These are phyloP conservation scores for Fusarium odoratissimum DNA, from an alignment of 2,329 filamentous ascomycete genomes.

Conservation along the genomic window DNA sequence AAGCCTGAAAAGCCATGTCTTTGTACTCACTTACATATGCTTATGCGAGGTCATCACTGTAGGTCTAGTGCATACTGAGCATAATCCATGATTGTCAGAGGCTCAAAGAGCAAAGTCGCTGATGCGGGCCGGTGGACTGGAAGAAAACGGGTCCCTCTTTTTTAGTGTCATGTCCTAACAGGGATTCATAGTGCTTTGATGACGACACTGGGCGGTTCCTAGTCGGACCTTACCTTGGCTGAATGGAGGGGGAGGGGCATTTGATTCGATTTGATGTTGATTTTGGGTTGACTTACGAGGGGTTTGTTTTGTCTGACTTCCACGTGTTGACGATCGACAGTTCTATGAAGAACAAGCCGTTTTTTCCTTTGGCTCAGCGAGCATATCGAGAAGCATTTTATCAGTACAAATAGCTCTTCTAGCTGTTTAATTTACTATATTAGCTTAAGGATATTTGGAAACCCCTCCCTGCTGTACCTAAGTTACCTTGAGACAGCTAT, in stretches of 20 bases:
- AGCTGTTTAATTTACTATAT: not conserved
- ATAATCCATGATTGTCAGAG: constrained; percentile 13
- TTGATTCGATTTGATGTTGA: constrained; percentile 12
- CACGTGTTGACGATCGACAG: constrained; percentile 18
- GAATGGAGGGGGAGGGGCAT: constrained; percentile 41
- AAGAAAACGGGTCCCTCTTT: constrained; percentile 26
- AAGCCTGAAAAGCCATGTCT: not conserved
- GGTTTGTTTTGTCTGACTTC: constrained; percentile 32
- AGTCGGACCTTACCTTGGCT: constrained; percentile 27
- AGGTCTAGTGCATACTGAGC: constrained; percentile 1
- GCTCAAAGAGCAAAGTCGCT: constrained; percentile 26
- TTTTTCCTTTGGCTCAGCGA: not conserved
- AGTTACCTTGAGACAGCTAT: not conserved
- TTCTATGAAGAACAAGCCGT: not conserved
- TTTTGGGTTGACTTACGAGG: constrained; percentile 20
- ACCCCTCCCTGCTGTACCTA: not conserved
- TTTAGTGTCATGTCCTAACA: constrained; percentile 21
- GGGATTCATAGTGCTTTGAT: constrained; percentile 29
- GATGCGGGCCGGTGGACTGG: constrained; percentile 36
- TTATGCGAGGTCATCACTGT: constrained; percentile 9
- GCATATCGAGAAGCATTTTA: not conserved
- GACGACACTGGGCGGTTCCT: constrained; percentile 41
- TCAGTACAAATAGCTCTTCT: not conserved
- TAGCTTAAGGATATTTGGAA: not conserved
- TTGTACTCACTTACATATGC: not conserved